Evolutionary conservation across 371 early-diverging fungal species (phyloP), one percentile per base, ranked within the genome.

Genomic region (Polyrhizophydium stewartii): DNA sequence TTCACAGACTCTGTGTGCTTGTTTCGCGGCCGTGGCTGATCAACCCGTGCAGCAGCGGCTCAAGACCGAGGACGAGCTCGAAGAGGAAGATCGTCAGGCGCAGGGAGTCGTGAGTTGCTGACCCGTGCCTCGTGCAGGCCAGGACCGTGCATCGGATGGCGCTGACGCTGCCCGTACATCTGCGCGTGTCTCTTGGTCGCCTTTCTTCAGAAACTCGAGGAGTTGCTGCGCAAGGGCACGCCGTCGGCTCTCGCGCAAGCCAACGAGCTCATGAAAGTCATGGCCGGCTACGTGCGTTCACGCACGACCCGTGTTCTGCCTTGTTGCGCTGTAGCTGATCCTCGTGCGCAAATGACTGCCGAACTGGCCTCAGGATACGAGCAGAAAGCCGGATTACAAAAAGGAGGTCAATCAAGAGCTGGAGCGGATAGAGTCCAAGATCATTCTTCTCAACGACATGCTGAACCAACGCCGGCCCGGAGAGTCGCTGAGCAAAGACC

Each of bases 181-280:
- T 47, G 3, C 7, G 28, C 28, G 28, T 47, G 7, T 35, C 7
- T 35, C 35, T 35, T 7, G 47, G 1, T 1, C 32, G 25, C 13
- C 24, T 32, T 33, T 1, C 31, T 16, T 12, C 69, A 91, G 87
- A 97, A 96, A 89, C 69, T 98, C 59, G 96, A 98, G 78, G 99
- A 97, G 63, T 84, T 96, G 33, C 87, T 98, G 59, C 85, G 99
- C 13, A 76, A 93, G 32, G 97, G 94, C 1, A 89, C 90, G 40
- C 94, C 97, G 0, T 87, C 90, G 38, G 97, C 96, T 64, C 75
- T 97, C 47, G 87, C 84, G 31, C 92, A 94, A 63, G 99, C 99
- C 0, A 96, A 98, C 64, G 89, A 88, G 55, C 68, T 98, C 47
- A 96, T 98, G 90, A 97, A 98, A 71, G 78, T 92, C 47, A 90